A percentile compares a stretch with the other conserved stretches of the same genome.
Conservation (phyloP, 768 basidiomycete genomes). For the Amanita pseudoporphyria region DNA sequence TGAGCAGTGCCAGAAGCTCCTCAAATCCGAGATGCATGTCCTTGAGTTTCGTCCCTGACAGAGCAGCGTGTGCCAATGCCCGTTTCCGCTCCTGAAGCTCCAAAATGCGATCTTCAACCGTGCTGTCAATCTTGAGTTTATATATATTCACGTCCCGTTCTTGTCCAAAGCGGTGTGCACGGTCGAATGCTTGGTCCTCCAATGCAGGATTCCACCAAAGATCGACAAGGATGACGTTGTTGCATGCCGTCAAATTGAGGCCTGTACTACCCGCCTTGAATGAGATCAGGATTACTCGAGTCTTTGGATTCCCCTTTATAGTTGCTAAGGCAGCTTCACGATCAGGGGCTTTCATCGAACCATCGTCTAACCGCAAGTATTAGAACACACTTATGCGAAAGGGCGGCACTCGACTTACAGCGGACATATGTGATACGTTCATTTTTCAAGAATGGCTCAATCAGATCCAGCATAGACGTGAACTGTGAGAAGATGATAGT, state of each 20-base stretch:
- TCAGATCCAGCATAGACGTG: conserved; percentile 77
- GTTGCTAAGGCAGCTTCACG: conserved; percentile 67
- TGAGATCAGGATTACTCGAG: conserved; percentile 82
- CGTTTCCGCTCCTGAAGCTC: conserved; percentile 93
- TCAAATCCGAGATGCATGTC: conserved; percentile 75
- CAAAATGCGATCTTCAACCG: conserved; percentile 84
- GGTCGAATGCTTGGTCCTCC: conserved; percentile 92
- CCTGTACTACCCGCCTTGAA: conserved; percentile 97
- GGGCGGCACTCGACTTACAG: conserved; percentile 51
- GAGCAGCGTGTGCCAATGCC: conserved; percentile 69
- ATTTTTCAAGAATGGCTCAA: conserved; percentile 74
- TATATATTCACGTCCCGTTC: conserved; percentile 78
- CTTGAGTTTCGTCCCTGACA: conserved; percentile 86
- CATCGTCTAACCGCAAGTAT: conserved; percentile 61
- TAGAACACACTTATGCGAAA: background rate
- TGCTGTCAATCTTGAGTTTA: conserved; percentile 80
- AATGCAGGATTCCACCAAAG: conserved; percentile 94
- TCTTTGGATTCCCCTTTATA: conserved; percentile 51
- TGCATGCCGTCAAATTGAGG: conserved; percentile 90
- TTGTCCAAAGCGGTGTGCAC: conserved; percentile 87
- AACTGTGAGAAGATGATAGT: conserved; percentile 96
- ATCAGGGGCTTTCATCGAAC: conserved; percentile 68
- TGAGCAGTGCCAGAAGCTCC: conserved; percentile 78
- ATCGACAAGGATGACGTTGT: conserved; percentile 89
- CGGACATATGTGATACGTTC: conserved; percentile 66